Conservation (phyloP, 164 flowering plant genomes). For the Aristolochia contorta region DNA sequence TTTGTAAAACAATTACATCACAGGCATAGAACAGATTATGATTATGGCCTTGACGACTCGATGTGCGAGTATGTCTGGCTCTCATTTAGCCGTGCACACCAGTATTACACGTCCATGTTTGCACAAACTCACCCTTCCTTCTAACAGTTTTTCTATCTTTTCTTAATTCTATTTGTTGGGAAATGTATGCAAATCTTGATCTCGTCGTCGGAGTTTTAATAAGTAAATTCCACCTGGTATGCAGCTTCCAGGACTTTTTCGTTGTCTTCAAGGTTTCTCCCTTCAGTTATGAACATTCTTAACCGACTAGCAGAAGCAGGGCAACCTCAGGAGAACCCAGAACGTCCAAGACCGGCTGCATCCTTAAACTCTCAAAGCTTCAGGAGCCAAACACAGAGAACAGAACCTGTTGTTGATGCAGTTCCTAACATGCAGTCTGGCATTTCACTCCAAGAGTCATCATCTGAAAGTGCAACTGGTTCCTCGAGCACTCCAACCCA, state of each 20-base stretch:
- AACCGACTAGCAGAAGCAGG: slow-evolving; percentile 37
- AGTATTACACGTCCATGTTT: too few relatives aligned
- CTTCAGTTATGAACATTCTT: slow-evolving; percentile 41
- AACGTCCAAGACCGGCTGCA: slow-evolving; percentile 15
- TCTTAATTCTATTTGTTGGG: too few relatives aligned
- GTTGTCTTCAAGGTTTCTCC: slow-evolving; percentile 39
- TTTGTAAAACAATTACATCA: too few relatives aligned
- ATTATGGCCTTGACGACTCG: too few relatives aligned
- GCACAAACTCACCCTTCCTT: too few relatives aligned
- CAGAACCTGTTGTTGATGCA: slow-evolving; percentile 9
- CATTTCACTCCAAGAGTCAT: slow-evolving; percentile 21
- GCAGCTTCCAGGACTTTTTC: slow-evolving; percentile 56
- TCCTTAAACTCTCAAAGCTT: slow-evolving; percentile 23
- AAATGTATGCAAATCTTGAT: too few relatives aligned
- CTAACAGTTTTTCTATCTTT: too few relatives aligned
- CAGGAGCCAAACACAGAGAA: slow-evolving; percentile 15
- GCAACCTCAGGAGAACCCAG: slow-evolving; percentile 18
- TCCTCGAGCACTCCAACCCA: slow-evolving; percentile 28
- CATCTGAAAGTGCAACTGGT: slow-evolving; percentile 22
- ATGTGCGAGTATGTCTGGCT: too few relatives aligned
- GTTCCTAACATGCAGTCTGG: slow-evolving; percentile 20
- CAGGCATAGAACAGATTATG: too few relatives aligned
- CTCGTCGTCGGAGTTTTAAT: too few relatives aligned
- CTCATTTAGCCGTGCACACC: too few relatives aligned
- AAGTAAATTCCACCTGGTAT: not conserved